Evolutionary conservation across 1,139 yeast species (phyloP).

Genomic region (Zygoascus hellenicus): DNA sequence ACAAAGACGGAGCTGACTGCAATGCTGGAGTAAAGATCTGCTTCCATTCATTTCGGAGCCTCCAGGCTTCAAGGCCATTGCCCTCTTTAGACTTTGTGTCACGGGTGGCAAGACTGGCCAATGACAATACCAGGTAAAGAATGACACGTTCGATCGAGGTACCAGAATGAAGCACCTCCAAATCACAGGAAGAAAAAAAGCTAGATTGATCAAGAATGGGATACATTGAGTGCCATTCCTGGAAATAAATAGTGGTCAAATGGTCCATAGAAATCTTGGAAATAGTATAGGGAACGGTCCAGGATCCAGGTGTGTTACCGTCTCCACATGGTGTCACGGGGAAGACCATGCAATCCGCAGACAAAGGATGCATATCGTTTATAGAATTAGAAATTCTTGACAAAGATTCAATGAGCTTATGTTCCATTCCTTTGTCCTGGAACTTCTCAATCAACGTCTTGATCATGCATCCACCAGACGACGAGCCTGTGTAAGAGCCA

Average conservation of each 20-base stretch:
- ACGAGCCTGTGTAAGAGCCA: slow-evolving; percentile 32
- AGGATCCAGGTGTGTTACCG: neutral
- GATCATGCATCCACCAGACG: slow-evolving; percentile 32
- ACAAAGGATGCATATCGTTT: slow-evolving; percentile 11
- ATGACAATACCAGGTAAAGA: slow-evolving; percentile 38
- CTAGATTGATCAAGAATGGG: slow-evolving; percentile 65
- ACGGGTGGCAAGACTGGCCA: slow-evolving; percentile 26
- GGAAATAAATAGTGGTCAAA: slow-evolving; percentile 48
- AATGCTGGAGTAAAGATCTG: slow-evolving; percentile 46
- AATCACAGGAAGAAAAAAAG: slow-evolving; percentile 28
- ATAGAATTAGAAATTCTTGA: slow-evolving; percentile 16
- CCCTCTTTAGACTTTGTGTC: slow-evolving; percentile 14
- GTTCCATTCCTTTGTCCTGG: slow-evolving; percentile 20
- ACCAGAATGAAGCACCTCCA: neutral
- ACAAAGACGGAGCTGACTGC: slow-evolving; percentile 55
- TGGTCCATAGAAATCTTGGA: slow-evolving; percentile 31
- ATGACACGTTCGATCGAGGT: slow-evolving; percentile 12
- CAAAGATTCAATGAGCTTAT: slow-evolving; percentile 19
- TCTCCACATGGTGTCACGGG: slow-evolving; percentile 12
- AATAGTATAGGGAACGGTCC: slow-evolving; percentile 11
- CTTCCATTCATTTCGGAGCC: slow-evolving; percentile 24
- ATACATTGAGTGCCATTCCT: slow-evolving; percentile 68
- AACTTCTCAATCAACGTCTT: slow-evolving; percentile 28
- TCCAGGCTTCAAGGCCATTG: slow-evolving; percentile 10
- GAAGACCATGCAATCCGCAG: slow-evolving; percentile 5